phyloP scores from a whole-genome alignment of 1,284 basidiomycete genomes.

The Tremellales sp. region DNA sequence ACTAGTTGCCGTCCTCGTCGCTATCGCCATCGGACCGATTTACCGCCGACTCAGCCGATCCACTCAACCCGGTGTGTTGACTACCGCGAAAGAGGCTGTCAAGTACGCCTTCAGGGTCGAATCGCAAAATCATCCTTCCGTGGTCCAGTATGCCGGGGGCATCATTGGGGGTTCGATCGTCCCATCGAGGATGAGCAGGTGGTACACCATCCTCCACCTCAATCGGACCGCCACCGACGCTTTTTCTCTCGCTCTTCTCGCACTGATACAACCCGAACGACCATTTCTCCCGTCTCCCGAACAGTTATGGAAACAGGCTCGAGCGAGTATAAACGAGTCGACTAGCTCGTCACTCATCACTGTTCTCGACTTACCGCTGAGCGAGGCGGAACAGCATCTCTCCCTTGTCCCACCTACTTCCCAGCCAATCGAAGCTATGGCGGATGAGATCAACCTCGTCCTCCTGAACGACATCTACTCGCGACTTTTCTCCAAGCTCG shows the following conservation, averaged over 20 bases:
- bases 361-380: constrained; percentile 37
- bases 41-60: background rate
- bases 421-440: constrained; percentile 40
- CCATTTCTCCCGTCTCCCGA: constrained; percentile 19
- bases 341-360: constrained; percentile 28
- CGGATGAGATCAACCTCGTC: constrained; percentile 44
- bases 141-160: background rate
- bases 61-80: background rate
- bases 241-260: constrained; percentile 36
- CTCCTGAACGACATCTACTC: constrained; percentile 45
- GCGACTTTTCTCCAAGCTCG: constrained; percentile 41
- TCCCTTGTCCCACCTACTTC: constrained; percentile 27
- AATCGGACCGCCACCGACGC: constrained; percentile 24
- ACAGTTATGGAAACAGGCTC: constrained; percentile 35
- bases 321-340: constrained; percentile 15
- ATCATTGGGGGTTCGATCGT: background rate
- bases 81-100: background rate
- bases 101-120: background rate
- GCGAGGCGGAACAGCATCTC: constrained; percentile 34
- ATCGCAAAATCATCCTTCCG: background rate
- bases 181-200: constrained; percentile 14
- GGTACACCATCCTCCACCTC: constrained; percentile 30
- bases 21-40: constrained; percentile 26
- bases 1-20: constrained; percentile 30
- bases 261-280: constrained; percentile 28